Base-by-base conservation (phyloP, 116 monocot genomes). In the Trichopus zeylanicus region DNA sequence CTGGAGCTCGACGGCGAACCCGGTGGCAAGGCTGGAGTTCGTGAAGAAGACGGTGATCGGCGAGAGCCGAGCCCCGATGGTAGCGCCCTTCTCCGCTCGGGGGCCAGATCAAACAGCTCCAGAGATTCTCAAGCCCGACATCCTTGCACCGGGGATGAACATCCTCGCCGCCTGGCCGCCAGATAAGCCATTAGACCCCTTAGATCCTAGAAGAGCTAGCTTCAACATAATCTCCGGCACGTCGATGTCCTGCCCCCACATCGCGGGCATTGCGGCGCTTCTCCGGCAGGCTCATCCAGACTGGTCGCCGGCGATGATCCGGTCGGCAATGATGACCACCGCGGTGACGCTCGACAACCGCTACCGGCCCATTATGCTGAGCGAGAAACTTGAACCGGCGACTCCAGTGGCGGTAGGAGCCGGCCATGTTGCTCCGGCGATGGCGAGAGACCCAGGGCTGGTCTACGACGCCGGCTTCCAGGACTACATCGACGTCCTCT, bases 231-330 rank as follows among this genome's bases (percentile, higher is more conserved):
- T 63, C 25, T 70, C 65, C 7, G 76, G 78, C 10, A 78, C 78
- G 20, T 78, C 78, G 18, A 78, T 78, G 78, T 56, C 78, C 3
- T 57, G 63, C 20, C 72, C 78, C 5, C 78, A 78, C 54, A 53
- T 72, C 19, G 53, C 53, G 13, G 76, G 76, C 7, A 59, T 73
- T 28, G 73, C 25, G 5, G 73, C 73, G 10, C 6, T 73, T 52
- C 26, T 73, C 18, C 32, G 39, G 7, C 37, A 49, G 13, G 7
- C 22, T 25, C 66, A 73, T 37, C 39, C 3, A 32, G 73, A 73
- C 26, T 73, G 73, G 66, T 38, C 39, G 13, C 52, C 66, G 1
- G 73, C 73, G 0, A 66, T 66, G 29, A 31, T 73, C 46, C 65
- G 65, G 3, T 73, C 73, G 0, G 57, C 73, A 19, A 73, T 69